phyloP scores from a whole-genome alignment of 192 early-diverging fungal genomes.

The Coemansia sp. region DNA sequence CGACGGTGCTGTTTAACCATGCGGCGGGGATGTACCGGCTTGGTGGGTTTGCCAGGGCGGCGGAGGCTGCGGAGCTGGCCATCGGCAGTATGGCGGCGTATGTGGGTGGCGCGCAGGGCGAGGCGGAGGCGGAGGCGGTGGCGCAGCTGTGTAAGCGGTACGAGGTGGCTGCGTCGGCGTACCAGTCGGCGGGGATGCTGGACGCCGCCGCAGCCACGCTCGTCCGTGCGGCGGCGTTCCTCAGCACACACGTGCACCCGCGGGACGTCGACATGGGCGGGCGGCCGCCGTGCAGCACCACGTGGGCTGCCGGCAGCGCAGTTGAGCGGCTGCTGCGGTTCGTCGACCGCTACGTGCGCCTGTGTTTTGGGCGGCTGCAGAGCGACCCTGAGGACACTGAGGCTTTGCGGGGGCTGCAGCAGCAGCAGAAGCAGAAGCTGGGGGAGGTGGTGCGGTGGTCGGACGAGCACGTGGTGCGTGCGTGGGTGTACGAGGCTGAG shows the following conservation, averaged over 20 bases:
- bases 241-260: background rate
- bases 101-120: no score
- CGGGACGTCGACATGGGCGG: background rate
- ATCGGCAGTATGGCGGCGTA: no score
- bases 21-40: constrained; percentile 43
- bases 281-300: constrained; percentile 23
- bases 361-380: constrained; percentile 30
- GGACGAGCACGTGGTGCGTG: background rate
- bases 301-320: background rate
- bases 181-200: constrained; percentile 18
- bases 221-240: constrained; percentile 18
- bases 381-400: constrained; percentile 14
- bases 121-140: constrained; percentile 15
- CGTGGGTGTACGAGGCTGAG: constrained; percentile 45
- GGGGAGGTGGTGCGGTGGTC: no score
- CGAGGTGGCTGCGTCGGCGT: constrained; percentile 36
- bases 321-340: constrained; percentile 22
- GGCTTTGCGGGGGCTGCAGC: constrained; percentile 4
- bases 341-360: constrained; percentile 40
- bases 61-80: constrained; percentile 19
- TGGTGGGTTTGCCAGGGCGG: constrained; percentile 23
- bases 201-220: constrained; percentile 15
- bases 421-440: no score
- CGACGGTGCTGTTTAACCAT: constrained; percentile 42
- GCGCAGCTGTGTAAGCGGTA: constrained; percentile 51